Evolutionary conservation across 768 basidiomycete species (phyloP).

Genomic region (Trichaptum fuscoviolaceum): DNA sequence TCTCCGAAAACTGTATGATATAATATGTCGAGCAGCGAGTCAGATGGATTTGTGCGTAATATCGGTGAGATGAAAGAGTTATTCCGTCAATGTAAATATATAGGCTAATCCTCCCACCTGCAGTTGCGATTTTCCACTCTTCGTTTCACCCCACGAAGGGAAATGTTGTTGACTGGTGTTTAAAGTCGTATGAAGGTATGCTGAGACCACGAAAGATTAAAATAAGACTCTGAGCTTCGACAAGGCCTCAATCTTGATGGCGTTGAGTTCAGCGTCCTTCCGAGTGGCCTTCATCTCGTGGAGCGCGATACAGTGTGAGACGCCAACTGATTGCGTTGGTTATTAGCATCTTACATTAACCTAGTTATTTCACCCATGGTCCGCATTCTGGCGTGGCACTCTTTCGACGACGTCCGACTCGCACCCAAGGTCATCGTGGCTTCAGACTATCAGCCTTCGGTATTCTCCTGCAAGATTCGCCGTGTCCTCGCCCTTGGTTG

Average conservation of each 20-base stretch:
- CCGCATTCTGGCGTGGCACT: slow-evolving; percentile 67
- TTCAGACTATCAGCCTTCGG: slow-evolving; percentile 77
- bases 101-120: background rate
- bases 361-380: slow-evolving; percentile 70
- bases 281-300: slow-evolving; percentile 76
- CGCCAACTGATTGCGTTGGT: slow-evolving; percentile 4
- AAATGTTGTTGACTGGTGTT: slow-evolving; percentile 73
- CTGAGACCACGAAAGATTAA: background rate
- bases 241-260: slow-evolving; percentile 62
- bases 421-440: slow-evolving; percentile 70
- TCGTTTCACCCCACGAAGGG: slow-evolving; percentile 84
- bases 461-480: slow-evolving; percentile 60
- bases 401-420: slow-evolving; percentile 63
- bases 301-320: slow-evolving; percentile 75
- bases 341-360: slow-evolving; percentile 3
- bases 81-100: background rate
- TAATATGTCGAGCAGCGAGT: background rate
- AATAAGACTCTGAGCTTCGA: background rate
- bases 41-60: background rate
- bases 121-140: slow-evolving; percentile 80
- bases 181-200: slow-evolving; percentile 65
- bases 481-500: slow-evolving; percentile 68
- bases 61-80: background rate
- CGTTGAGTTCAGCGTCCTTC: slow-evolving; percentile 77
- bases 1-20: background rate